Base-by-base conservation (phyloP, 371 early-diverging fungal species). In the Rhizopus delemar region DNA sequence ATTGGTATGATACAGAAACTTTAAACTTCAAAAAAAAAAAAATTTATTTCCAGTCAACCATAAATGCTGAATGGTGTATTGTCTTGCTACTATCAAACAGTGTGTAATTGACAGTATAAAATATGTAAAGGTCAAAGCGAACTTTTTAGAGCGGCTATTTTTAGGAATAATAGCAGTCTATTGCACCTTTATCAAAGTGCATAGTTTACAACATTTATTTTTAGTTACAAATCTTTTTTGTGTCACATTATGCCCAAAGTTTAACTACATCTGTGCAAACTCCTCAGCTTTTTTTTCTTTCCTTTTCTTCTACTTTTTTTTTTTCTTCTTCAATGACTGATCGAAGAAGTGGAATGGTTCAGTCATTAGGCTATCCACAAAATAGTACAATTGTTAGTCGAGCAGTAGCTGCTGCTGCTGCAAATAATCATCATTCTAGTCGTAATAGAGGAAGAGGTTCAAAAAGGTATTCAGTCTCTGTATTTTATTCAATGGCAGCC, bases 401-500 rank as follows among this genome's bases (percentile, higher is more conserved):
- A 59, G 74, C 71, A 8, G 71, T 71, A 31, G 71, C 77, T 33
- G 75, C 73, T 12, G 74, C 75, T 15, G 66, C 74, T 56, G 75
- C 75, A 9, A 74, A 74, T 39, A 71, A 66, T 13, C 70, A 70
- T 45, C 70, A 66, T 55, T 67, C 68, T 31, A 60, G 41, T 38
- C 56, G 67, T 33, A 57, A 55, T 15, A 53, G 60, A 16, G 64
- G 71, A 12, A 51, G 67, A 56, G 60, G 52, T 6, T 74, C 70
- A n/a, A 82, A 88, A 56, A 80, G 90, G 53, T 92, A 93, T 78
- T 93, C 95, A 2, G 87, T 92, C 6, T 88, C 86, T 15, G 93
- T 90, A 28, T 82, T 93, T 45, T 94, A 91, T 66, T 94, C 95
- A 5, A 92, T 94, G 83, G 94, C 92, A 33, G 91, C 94, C 16